Percentiles rank a stretch among this genome's conserved stretches.
phyloP scores from a whole-genome alignment of 2,329 filamentous ascomycete genomes.

The Fusarium nisikadoi region DNA sequence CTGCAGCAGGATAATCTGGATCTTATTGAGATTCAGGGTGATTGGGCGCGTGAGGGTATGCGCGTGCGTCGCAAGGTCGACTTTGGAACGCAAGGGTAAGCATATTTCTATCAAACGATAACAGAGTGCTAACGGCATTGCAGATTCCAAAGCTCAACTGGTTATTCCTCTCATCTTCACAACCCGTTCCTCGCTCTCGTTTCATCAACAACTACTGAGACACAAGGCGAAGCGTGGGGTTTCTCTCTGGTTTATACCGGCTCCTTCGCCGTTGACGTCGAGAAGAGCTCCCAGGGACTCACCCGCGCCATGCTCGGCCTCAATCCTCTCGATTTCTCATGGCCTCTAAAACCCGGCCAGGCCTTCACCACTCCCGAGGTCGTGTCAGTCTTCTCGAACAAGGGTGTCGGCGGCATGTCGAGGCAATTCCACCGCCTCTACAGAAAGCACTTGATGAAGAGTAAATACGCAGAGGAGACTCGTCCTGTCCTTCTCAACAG shows the following conservation, averaged over 20 bases:
- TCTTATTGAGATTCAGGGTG: conserved; percentile 70
- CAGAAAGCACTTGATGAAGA: conserved; percentile 68
- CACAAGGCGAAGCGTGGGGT: conserved; percentile 69
- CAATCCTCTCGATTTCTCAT: conserved; percentile 69
- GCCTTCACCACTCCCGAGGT: conserved; percentile 70
- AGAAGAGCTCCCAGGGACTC: conserved; percentile 70
- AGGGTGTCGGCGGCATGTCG: conserved; percentile 71
- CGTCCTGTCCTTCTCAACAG: conserved; percentile 71
- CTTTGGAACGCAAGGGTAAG: conserved; percentile 65
- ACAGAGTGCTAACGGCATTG: not conserved
- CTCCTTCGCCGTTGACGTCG: conserved; percentile 69
- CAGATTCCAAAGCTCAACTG: conserved; percentile 69
- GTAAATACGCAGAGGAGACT: conserved; percentile 62
- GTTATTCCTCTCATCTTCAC: conserved; percentile 71
- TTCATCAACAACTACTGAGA: conserved; percentile 67
- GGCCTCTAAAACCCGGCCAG: conserved; percentile 65
- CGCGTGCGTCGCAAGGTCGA: conserved; percentile 65
- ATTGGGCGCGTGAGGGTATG: conserved; percentile 70
- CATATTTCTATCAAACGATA: rapidly evolving
- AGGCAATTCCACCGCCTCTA: conserved; percentile 71
- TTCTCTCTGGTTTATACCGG: conserved; percentile 74
- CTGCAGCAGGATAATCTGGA: conserved; percentile 69
- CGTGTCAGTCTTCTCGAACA: conserved; percentile 68
- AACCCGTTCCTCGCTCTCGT: conserved; percentile 72
- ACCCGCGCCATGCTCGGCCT: conserved; percentile 69